A percentile compares a stretch with the other conserved stretches of the same genome.
Evolutionary conservation across 2,329 filamentous ascomycete genomes (phyloP).

Genomic region (Xenoacremonium recifei): DNA sequence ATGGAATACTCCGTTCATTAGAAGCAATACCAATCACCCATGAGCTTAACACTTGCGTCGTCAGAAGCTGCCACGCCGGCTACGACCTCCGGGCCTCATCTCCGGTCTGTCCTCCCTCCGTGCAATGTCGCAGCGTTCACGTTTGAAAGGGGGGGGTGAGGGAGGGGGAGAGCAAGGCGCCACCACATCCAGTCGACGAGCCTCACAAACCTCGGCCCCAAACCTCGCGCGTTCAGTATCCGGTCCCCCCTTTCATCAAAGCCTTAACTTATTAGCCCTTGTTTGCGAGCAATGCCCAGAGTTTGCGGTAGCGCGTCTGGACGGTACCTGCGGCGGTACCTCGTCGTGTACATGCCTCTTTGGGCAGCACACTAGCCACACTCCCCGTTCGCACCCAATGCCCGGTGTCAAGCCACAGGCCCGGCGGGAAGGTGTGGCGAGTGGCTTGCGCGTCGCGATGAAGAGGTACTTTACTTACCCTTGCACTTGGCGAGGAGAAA

Average conservation of each 20-base stretch:
- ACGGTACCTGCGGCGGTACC: too few species aligned
- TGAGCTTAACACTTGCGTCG: background rate
- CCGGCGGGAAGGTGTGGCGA: conserved; percentile 27
- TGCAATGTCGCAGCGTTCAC: too few species aligned
- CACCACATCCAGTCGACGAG: too few species aligned
- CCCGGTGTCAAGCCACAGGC: background rate
- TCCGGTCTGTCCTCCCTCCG: too few species aligned
- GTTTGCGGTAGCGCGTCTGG: background rate
- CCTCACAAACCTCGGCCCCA: background rate
- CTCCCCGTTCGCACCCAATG: background rate
- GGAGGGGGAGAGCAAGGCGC: too few species aligned
- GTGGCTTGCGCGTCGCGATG: conserved; percentile 24
- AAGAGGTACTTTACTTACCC: background rate
- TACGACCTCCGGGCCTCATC: background rate
- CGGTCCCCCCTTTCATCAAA: background rate
- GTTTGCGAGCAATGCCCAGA: background rate
- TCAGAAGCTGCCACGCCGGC: background rate
- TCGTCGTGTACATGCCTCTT: background rate
- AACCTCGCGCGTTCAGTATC: background rate
- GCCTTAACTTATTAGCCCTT: background rate
- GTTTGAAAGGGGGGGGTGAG: too few species aligned
- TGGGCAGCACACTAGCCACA: background rate
- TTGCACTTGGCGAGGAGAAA: background rate
- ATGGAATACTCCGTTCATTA: too few species aligned
- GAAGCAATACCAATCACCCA: too few species aligned